Evolutionary conservation across 305 asterid genomes (phyloP).

Genomic region (Fraxinus dipetala): DNA sequence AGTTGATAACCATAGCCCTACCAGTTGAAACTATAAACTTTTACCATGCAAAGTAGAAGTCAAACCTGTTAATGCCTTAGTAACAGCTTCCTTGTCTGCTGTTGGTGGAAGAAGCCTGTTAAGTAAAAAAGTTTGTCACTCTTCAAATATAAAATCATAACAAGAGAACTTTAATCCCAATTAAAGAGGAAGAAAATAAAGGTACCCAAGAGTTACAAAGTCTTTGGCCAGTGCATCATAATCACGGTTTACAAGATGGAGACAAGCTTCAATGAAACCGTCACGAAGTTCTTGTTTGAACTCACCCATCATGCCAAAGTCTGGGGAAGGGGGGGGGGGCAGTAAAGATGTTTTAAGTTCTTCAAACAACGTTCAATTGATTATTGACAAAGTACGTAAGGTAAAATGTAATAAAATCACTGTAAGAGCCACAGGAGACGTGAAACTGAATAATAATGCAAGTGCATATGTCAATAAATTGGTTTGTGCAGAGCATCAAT

Average conservation of each 20-base stretch:
- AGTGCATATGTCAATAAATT: not conserved
- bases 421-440: not conserved
- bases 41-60: not conserved
- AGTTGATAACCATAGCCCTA: not conserved
- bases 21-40: not conserved
- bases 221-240: slow-evolving; percentile 87
- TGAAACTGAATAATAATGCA: not conserved
- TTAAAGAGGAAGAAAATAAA: slow-evolving; percentile 26
- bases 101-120: slow-evolving; percentile 93
- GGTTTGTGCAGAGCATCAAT: not conserved
- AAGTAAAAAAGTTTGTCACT: slow-evolving; percentile 28
- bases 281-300: slow-evolving; percentile 90
- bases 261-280: slow-evolving; percentile 96
- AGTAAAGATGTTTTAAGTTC: not conserved
- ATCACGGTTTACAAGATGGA: slow-evolving; percentile 97
- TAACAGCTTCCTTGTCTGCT: slow-evolving; percentile 79
- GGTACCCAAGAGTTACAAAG: slow-evolving; percentile 93
- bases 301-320: slow-evolving; percentile 99
- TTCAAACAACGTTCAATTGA: not conserved
- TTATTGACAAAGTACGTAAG: not conserved
- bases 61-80: slow-evolving; percentile 82
- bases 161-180: slow-evolving; percentile 20
- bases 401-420: not conserved
- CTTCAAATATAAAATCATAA: slow-evolving; percentile 11
- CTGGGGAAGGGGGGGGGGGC: slow-evolving; percentile 35